Percentiles rank a stretch among this genome's conserved stretches.
Conservation (phyloP, 495 filamentous ascomycete genomes). For the Aspergillus cavernicola region DNA sequence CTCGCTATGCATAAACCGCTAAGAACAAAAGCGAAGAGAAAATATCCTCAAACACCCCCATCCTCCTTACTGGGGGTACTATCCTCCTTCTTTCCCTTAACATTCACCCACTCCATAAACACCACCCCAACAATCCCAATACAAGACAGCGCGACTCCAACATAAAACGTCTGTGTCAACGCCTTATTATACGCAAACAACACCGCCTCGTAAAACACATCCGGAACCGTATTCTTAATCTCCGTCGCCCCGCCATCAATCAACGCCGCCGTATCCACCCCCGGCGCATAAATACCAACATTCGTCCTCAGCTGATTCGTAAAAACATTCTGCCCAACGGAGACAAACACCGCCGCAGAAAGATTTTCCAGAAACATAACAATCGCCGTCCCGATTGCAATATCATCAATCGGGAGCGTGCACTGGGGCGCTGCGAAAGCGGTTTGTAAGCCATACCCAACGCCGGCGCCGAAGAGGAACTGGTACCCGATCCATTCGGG, state of each 20-base stretch:
- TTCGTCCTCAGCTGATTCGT: background rate
- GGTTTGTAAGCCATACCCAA: conserved; percentile 70
- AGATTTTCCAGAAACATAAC: conserved; percentile 66
- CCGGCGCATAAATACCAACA: background rate
- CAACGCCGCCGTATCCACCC: background rate
- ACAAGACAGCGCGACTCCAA: background rate
- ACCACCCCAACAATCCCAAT: conserved; percentile 3
- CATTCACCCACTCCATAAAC: conserved; percentile 6
- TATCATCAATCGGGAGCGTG: conserved; percentile 50
- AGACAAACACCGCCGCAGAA: conserved; percentile 54
- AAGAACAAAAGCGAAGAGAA: too few relatives aligned
- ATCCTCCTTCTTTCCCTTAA: background rate
- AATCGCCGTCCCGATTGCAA: conserved; percentile 58
- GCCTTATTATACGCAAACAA: conserved; percentile 8
- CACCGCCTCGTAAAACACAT: background rate
- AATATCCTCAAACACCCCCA: too few relatives aligned
- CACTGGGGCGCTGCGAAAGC: conserved; percentile 61
- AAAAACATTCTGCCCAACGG: conserved; percentile 12
- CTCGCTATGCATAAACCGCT: too few relatives aligned
- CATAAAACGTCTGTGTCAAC: conserved; percentile 3
- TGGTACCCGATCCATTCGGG: conserved; percentile 66
- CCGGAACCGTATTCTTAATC: background rate
- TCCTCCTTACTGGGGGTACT: too few relatives aligned
- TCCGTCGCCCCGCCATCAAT: background rate
- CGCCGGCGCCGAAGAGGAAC: conserved; percentile 63